phyloP scores from a whole-genome alignment of 768 basidiomycete genomes.

The Rhizopogon rudus region DNA sequence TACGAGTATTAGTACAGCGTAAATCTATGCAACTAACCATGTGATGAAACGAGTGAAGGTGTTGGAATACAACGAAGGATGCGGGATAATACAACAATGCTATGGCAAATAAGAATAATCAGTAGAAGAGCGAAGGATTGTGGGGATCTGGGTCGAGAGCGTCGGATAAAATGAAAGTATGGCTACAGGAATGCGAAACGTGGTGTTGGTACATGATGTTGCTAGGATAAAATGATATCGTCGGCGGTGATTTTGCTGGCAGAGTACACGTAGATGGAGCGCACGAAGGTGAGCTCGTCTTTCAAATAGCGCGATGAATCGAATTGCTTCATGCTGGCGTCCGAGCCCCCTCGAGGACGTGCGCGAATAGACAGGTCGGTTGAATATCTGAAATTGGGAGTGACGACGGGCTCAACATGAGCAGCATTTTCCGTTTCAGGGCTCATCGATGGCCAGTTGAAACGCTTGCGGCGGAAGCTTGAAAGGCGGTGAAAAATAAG shows the following conservation, averaged over 20 bases:
- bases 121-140: background rate
- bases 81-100: slow-evolving; percentile 1
- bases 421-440: slow-evolving; percentile 15
- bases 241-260: slow-evolving; percentile 39
- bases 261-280: slow-evolving; percentile 47
- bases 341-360: slow-evolving; percentile 5
- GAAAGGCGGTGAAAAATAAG: slow-evolving; percentile 8
- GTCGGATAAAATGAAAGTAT: background rate
- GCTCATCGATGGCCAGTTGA: slow-evolving; percentile 60
- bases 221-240: slow-evolving; percentile 11
- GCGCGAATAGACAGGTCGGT: slow-evolving; percentile 7
- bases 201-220: background rate
- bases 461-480: slow-evolving; percentile 64
- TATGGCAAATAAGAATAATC: background rate
- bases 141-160: background rate
- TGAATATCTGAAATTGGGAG: slow-evolving; percentile 11
- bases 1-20: background rate
- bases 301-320: slow-evolving; percentile 21
- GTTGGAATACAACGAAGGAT: slow-evolving; percentile 12
- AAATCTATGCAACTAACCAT: background rate
- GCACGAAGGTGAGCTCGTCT: slow-evolving; percentile 44
- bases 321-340: slow-evolving; percentile 12
- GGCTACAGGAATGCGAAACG: background rate
- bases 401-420: background rate
- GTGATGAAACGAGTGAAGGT: background rate